These are phyloP conservation scores for Collybiopsis confluens DNA, from an alignment of 768 basidiomycete species.

Conservation along the genomic window DNA sequence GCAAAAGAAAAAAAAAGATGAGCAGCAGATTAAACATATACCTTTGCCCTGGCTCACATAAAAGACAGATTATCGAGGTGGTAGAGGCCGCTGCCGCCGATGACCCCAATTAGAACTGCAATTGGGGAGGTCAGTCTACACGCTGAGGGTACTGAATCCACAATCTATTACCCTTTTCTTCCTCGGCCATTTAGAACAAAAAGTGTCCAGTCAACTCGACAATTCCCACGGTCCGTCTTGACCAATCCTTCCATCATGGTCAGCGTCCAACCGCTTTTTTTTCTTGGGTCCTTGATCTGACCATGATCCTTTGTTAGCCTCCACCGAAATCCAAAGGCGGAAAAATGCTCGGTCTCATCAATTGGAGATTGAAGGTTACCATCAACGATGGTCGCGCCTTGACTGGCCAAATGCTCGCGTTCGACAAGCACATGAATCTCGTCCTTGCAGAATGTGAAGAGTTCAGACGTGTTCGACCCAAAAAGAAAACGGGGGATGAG, in stretches of 20 bases:
- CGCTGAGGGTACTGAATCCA: not conserved
- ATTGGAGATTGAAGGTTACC: conserved; percentile 96
- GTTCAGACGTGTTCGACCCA: conserved; percentile 86
- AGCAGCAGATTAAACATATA: not conserved
- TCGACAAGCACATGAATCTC: conserved; percentile 99
- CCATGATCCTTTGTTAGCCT: conserved; percentile 37
- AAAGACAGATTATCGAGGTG: conserved; percentile 87
- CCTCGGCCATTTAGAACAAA: not conserved
- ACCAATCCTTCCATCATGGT: conserved; percentile 7
- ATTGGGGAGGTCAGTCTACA: not conserved
- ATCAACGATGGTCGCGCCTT: conserved; percentile 95
- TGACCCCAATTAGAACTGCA: conserved; percentile 79
- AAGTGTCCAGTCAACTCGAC: not conserved
- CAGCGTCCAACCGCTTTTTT: not conserved
- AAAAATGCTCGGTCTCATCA: conserved; percentile 96
- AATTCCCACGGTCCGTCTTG: conserved; percentile 2
- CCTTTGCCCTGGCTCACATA: conserved; percentile 51
- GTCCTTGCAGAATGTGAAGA: conserved; percentile 98
- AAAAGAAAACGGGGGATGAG: conserved; percentile 86
- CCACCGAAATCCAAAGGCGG: conserved; percentile 97
- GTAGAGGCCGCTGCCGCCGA: conserved; percentile 91
- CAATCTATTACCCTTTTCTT: conserved; percentile 4
- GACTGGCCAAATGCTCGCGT: conserved; percentile 98
- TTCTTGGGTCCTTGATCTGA: not conserved
- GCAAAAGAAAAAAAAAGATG: not conserved